These are phyloP conservation scores for Schwanniomyces vanrijiae DNA, from an alignment of 805 yeast species.

Conservation along the genomic window DNA sequence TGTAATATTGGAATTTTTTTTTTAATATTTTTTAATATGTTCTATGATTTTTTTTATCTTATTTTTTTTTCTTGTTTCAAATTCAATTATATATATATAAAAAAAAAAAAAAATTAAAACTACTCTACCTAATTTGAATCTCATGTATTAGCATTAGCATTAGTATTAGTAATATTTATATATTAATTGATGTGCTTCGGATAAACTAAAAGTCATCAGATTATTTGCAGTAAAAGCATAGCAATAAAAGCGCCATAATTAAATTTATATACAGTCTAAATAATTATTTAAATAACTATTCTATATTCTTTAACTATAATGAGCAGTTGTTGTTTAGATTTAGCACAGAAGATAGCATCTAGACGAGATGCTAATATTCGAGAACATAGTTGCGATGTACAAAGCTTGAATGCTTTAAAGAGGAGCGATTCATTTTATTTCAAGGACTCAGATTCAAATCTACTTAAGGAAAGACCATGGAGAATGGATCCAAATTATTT, in stretches of 20 bases:
- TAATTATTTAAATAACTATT: background rate
- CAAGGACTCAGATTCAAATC: conserved; percentile 1
- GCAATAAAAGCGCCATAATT: background rate
- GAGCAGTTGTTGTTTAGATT: background rate
- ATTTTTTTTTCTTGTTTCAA: background rate
- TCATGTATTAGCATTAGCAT: too few species aligned
- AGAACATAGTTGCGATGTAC: background rate
- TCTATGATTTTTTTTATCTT: background rate
- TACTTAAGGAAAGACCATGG: conserved; percentile 48
- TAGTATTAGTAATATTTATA: too few species aligned
- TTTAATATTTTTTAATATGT: background rate
- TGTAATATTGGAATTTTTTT: background rate
- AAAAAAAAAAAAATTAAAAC: too few species aligned
- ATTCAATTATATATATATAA: background rate
- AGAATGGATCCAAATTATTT: conserved; percentile 58
- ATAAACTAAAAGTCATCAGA: too few species aligned
- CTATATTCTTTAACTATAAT: background rate
- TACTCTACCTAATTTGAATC: too few species aligned
- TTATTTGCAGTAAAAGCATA: background rate
- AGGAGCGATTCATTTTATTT: background rate
- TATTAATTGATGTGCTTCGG: too few species aligned
- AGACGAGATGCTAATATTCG: background rate
- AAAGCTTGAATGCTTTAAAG: background rate
- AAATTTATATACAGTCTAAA: background rate
- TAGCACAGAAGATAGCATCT: background rate